Evolutionary conservation across 768 basidiomycete species (phyloP).

Genomic region (Lepiota venenata): DNA sequence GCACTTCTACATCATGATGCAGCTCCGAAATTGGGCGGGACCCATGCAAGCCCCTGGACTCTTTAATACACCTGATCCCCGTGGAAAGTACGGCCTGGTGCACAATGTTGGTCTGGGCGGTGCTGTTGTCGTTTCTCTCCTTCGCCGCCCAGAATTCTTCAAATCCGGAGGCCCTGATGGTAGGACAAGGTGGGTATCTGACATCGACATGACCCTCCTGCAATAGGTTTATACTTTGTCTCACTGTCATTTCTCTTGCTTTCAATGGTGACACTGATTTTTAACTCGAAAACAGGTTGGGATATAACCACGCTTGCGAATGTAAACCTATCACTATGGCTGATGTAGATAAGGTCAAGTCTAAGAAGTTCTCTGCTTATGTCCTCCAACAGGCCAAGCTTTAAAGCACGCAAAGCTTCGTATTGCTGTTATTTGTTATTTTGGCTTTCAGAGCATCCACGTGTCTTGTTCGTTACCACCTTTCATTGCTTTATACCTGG

Average conservation of each 20-base stretch:
- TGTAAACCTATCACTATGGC: constrained; percentile 55
- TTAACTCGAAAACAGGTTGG: constrained; percentile 41
- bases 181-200: constrained; percentile 46
- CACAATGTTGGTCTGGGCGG: constrained; percentile 86
- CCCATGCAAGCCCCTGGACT: constrained; percentile 79
- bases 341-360: constrained; percentile 77
- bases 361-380: constrained; percentile 53
- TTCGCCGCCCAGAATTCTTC: constrained; percentile 78
- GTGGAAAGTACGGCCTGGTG: constrained; percentile 76
- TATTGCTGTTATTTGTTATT: too few relatives aligned
- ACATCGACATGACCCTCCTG: background rate
- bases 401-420: constrained; percentile 16
- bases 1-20: constrained; percentile 88
- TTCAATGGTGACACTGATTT: background rate
- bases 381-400: constrained; percentile 47
- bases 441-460: too few relatives aligned
- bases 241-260: background rate
- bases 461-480: too few relatives aligned
- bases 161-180: constrained; percentile 65
- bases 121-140: constrained; percentile 71
- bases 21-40: constrained; percentile 77
- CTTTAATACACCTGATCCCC: constrained; percentile 56
- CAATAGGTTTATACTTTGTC: background rate
- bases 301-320: constrained; percentile 78
- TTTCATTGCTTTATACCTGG: too few relatives aligned